Base-by-base conservation (phyloP, 2,329 filamentous ascomycete species). In the Penicillium italicum region DNA sequence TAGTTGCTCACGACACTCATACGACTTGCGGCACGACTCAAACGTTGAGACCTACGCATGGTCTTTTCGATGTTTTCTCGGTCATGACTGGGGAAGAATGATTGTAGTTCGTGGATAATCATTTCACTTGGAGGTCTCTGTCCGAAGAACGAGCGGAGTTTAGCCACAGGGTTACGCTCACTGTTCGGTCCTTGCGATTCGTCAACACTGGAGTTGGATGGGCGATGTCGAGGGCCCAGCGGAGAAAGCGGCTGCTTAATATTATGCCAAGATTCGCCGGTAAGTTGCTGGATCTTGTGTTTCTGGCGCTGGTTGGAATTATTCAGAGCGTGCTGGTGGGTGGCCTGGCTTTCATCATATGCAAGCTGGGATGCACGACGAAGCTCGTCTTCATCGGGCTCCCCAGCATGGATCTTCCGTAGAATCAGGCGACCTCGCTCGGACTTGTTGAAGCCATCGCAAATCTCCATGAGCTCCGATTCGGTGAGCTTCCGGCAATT, bases 51-150 rank as follows among this genome's bases (percentile, higher is more conserved):
- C 64, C 94, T 85, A 46, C 94, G 89, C 60, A 96, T 92, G 0
- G 94, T 97, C 65, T 91, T 89, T 73, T 97, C 94, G 70, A 99
- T 97, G 65, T 96, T 91, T 70, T 96, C 92, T 53, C 90, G 87
- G 47, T 92, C 86, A 67, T 97, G 93, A 68, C 96, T 91, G 0
- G 94, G 94, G 80, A 99, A 99, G 79, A 97, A 99, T 0, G 92
- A 96, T 1, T 91, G 94, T 57, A 99, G 79, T 70, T 99, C 94
- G 22, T 94, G 96, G 26, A 93, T 93, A 69, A 99, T 99, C 71
- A 99, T 84, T 77, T 99, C 94, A 76, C 93, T 97, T 1, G 94
- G 94, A 18, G 94, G 94, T 65, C 94, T 83, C 61, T 94, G 86
- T 33, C 93, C 93, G 66, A 95, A 94, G 75, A 97, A 97, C 62